Evolutionary conservation across 441 rosid species (phyloP).

Genomic region (Erodium moschatum): DNA sequence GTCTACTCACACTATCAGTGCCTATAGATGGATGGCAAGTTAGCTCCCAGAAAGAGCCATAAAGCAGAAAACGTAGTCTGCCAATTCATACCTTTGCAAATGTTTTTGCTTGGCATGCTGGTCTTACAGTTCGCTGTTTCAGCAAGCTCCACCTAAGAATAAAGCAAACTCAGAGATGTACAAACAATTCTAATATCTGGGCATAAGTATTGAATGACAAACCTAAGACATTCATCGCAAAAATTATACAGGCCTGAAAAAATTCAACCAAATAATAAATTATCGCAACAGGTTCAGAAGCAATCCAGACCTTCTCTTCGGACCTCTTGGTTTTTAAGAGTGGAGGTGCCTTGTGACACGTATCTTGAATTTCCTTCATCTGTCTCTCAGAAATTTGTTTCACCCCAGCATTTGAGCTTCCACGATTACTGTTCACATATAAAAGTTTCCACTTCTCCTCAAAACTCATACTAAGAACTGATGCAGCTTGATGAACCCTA

Average conservation of each 20-base stretch:
- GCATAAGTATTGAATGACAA: not conserved
- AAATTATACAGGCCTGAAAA: not conserved
- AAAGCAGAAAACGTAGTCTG: conserved; percentile 31
- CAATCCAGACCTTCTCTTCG: conserved; percentile 20
- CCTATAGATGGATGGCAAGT: conserved; percentile 41
- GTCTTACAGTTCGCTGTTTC: conserved; percentile 24
- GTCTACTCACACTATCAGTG: conserved; percentile 25
- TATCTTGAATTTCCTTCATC: conserved; percentile 27
- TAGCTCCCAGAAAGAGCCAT: conserved; percentile 39
- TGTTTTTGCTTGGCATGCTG: conserved; percentile 23
- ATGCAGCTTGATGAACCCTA: conserved; percentile 37
- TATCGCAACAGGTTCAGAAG: not conserved
- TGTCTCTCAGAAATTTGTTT: conserved; percentile 18
- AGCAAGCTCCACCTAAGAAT: conserved; percentile 34
- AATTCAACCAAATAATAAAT: too few relatives aligned
- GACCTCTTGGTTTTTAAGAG: conserved; percentile 25
- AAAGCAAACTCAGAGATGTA: conserved; percentile 13
- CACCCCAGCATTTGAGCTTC: conserved; percentile 19
- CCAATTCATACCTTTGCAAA: conserved; percentile 53
- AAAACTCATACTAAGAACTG: conserved; percentile 35
- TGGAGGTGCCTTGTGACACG: conserved; percentile 30
- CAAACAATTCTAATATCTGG: too few relatives aligned
- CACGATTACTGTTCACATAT: conserved; percentile 35
- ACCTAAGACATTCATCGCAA: not conserved
- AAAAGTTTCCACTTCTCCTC: conserved; percentile 57